A percentile compares a stretch with the other conserved stretches of the same genome.
These are phyloP conservation scores for Trichosanthes cucumerina DNA, from an alignment of 306 rosid genomes.

Conservation along the genomic window DNA sequence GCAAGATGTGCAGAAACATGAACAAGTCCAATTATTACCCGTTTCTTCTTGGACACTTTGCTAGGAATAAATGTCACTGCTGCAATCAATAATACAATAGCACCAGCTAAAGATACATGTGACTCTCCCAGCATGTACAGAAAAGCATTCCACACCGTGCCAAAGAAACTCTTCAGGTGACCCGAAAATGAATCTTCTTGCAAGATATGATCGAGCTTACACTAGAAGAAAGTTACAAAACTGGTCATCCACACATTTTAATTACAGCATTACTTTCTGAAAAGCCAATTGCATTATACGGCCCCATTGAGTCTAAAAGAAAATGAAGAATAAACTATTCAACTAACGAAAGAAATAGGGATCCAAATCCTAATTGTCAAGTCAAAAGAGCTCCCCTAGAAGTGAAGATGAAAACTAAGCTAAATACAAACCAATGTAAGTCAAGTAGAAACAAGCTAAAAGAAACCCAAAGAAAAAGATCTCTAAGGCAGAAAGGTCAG, in stretches of 20 bases:
- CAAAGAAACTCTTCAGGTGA: slow-evolving; percentile 59
- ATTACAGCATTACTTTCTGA: slow-evolving; percentile 1
- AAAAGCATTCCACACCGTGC: slow-evolving; percentile 81
- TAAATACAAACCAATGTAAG: not conserved
- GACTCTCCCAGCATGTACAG: slow-evolving; percentile 58
- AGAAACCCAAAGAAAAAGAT: not conserved
- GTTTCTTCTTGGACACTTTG: slow-evolving; percentile 73
- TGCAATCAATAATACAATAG: slow-evolving; percentile 49
- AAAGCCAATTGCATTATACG: not conserved
- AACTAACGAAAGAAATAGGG: not conserved
- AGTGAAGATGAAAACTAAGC: not conserved
- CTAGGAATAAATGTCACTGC: slow-evolving; percentile 81
- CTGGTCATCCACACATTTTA: slow-evolving; percentile 19
- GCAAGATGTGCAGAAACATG: slow-evolving; percentile 87
- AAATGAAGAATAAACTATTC: not conserved
- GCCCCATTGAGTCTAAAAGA: not conserved
- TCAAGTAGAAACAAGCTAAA: not conserved
- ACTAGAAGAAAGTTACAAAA: slow-evolving; percentile 40
- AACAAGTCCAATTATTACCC: slow-evolving; percentile 63
- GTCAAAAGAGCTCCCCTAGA: not conserved
- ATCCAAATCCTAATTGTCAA: not conserved
- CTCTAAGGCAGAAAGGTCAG: not conserved
- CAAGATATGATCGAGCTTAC: slow-evolving; percentile 81
- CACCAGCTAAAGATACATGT: slow-evolving; percentile 61
- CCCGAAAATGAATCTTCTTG: slow-evolving; percentile 77